These are phyloP conservation scores for Suillus americanus DNA, from an alignment of 768 basidiomycete species.

Conservation along the genomic window DNA sequence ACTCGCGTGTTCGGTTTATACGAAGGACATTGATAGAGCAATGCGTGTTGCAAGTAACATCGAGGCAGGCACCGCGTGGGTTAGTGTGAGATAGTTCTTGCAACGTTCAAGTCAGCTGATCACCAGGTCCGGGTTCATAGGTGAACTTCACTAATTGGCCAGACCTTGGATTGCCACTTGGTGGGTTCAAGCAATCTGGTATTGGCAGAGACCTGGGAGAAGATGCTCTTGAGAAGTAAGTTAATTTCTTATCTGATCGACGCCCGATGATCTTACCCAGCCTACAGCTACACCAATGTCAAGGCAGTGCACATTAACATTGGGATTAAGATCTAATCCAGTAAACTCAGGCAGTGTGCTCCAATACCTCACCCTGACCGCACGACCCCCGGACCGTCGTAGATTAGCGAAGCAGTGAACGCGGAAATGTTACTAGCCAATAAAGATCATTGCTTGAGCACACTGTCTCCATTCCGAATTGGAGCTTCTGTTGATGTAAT, in stretches of 20 bases:
- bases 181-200: constrained; percentile 83
- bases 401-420: constrained; percentile 3
- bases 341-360: neutral
- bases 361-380: constrained; percentile 2
- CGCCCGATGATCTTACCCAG: constrained; percentile 44
- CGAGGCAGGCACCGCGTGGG: constrained; percentile 82
- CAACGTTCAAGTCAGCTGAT: constrained; percentile 9
- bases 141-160: constrained; percentile 48
- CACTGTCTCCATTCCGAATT: constrained; percentile 2
- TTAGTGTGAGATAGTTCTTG: constrained; percentile 23
- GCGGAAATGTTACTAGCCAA: constrained; percentile 1
- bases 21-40: constrained; percentile 73
- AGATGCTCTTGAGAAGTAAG: constrained; percentile 59
- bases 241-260: constrained; percentile 21
- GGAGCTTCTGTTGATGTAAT: constrained; percentile 2
- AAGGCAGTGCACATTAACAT: constrained; percentile 67
- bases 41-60: constrained; percentile 70
- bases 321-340: constrained; percentile 18
- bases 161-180: constrained; percentile 60
- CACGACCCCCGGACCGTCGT: constrained; percentile 2
- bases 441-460: neutral
- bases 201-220: constrained; percentile 81
- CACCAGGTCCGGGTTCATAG: constrained; percentile 60
- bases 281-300: constrained; percentile 51
- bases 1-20: constrained; percentile 86